phyloP scores from a whole-genome alignment of 164 flowering plant species.

The Vitis labrusca region DNA sequence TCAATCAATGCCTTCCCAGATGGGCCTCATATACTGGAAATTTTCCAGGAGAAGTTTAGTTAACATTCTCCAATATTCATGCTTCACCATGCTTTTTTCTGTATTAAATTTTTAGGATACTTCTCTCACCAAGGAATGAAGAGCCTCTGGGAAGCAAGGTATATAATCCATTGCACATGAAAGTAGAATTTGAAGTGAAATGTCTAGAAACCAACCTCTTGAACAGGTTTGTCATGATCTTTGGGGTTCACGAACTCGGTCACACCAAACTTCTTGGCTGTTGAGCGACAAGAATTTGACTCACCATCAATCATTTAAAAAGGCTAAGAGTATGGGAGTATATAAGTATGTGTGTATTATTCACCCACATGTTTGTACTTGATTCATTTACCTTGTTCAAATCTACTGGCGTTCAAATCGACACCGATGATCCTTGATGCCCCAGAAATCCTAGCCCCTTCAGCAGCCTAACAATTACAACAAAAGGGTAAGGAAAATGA shows the following conservation, averaged over 20 bases:
- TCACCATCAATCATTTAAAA: neutral
- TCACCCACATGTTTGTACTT: neutral
- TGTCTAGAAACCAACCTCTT: conserved; percentile 27
- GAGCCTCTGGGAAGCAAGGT: too few species aligned
- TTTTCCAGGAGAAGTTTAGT: too few species aligned
- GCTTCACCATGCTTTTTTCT: too few species aligned
- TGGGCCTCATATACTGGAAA: too few species aligned
- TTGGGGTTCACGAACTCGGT: conserved; percentile 64
- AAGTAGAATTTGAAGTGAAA: neutral
- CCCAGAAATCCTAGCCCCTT: conserved; percentile 49
- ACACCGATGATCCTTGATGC: conserved; percentile 49
- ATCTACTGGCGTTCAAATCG: conserved; percentile 36
- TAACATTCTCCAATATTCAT: too few species aligned
- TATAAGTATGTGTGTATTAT: neutral
- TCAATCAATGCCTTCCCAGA: too few species aligned
- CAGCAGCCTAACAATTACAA: conserved; percentile 36
- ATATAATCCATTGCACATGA: neutral
- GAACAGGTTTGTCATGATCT: conserved; percentile 52
- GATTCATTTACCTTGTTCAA: conserved; percentile 29
- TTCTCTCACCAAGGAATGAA: neutral
- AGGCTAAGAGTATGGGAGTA: too few species aligned
- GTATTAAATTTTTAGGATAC: too few species aligned
- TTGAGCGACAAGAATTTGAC: neutral
- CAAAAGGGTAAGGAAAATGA: neutral
- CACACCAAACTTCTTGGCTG: conserved; percentile 52